Percentiles rank a stretch among this genome's conserved stretches.
phyloP scores from a whole-genome alignment of 805 yeast species.

The Starmerella asiatica region DNA sequence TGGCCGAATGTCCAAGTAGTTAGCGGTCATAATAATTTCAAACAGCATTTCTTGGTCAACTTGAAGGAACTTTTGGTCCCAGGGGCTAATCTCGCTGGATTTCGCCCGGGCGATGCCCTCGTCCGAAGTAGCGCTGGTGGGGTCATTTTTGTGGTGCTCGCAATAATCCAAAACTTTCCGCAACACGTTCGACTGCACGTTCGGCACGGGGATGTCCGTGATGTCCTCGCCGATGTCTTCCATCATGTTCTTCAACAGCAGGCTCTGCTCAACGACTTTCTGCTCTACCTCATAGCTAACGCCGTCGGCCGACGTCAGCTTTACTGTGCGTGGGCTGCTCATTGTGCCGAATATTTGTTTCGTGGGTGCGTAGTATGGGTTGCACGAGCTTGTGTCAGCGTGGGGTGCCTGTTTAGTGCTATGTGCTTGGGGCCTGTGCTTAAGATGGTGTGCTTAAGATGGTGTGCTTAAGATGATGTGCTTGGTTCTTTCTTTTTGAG shows the following conservation, averaged over 20 bases:
- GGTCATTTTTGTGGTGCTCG: conserved; percentile 70
- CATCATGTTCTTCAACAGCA: conserved; percentile 73
- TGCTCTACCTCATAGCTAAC: conserved; percentile 24
- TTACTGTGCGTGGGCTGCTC: conserved; percentile 6
- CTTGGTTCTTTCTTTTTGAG: too few relatives aligned
- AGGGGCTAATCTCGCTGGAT: conserved; percentile 83
- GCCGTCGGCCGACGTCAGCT: conserved; percentile 19
- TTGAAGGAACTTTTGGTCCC: conserved; percentile 89
- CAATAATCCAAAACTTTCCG: conserved; percentile 94
- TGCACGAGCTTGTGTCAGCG: too few relatives aligned
- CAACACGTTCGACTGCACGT: conserved; percentile 52
- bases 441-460: too few relatives aligned
- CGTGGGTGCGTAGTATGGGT: too few relatives aligned
- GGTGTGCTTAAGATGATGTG: too few relatives aligned
- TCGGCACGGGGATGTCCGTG: conserved; percentile 72
- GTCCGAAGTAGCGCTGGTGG: conserved; percentile 53
- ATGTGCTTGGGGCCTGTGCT: too few relatives aligned
- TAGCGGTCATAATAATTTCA: conserved; percentile 37
- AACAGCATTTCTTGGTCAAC: conserved; percentile 61
- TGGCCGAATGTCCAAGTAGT: conserved; percentile 35
- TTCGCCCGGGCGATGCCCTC: conserved; percentile 45
- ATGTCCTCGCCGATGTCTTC: conserved; percentile 57
- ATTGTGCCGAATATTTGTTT: too few relatives aligned
- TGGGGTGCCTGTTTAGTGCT: too few relatives aligned
- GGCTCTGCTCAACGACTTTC: conserved; percentile 75